A percentile compares a stretch with the other conserved stretches of the same genome.
phyloP scores from a whole-genome alignment of 108 stramenopile genomes.

The Hondaea fermentalgiana region DNA sequence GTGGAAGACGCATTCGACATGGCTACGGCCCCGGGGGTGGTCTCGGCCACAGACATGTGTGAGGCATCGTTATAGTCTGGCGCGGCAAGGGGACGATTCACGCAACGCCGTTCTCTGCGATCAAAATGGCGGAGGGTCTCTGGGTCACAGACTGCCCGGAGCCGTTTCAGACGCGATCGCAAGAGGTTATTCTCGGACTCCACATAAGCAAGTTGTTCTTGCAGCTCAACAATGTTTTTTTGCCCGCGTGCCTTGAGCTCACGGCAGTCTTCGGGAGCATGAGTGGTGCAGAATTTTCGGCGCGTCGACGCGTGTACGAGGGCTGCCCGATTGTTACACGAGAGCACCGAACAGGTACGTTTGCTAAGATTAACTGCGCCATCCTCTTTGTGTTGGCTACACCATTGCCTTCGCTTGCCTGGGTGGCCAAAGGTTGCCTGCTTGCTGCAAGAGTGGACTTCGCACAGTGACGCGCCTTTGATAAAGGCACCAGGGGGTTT shows the following conservation, averaged over 20 bases:
- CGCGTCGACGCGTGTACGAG: background rate
- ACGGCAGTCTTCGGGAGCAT: background rate
- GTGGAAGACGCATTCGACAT: no score
- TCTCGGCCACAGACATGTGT: no score
- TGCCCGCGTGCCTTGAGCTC: background rate
- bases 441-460: background rate
- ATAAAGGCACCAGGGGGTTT: background rate
- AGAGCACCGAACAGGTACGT: background rate
- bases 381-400: background rate
- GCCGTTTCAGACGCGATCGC: background rate
- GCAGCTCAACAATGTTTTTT: background rate
- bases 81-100: no score
- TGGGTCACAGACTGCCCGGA: background rate
- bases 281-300: background rate
- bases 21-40: no score
- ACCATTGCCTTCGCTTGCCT: background rate
- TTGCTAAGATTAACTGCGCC: constrained; percentile 3
- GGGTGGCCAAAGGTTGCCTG: background rate
- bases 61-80: no score
- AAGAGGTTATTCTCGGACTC: background rate
- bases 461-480: background rate
- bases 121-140: background rate
- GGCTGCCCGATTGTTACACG: background rate
- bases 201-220: background rate
- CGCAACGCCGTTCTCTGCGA: background rate